Evolutionary conservation across 164 flowering plant genomes (phyloP).

Genomic region (Vitis riparia): DNA sequence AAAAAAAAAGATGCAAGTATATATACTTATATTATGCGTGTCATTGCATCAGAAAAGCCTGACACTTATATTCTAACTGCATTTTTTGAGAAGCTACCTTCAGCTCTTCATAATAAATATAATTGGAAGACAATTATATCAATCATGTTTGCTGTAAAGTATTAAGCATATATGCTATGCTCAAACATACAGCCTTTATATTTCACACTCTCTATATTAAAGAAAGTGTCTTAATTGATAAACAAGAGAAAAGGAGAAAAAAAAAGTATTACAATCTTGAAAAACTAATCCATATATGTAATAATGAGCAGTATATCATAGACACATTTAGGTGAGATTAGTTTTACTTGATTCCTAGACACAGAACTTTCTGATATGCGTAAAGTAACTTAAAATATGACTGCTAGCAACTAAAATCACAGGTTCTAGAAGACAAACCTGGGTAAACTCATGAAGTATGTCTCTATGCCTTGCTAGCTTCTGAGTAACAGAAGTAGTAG

Average conservation of each 20-base stretch:
- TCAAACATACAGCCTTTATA: not conserved
- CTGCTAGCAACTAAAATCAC: not conserved
- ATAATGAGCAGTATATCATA: not conserved
- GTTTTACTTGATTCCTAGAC: not conserved
- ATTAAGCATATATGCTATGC: not conserved
- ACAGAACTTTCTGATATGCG: not conserved
- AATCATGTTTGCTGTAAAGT: no score
- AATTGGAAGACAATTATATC: not conserved
- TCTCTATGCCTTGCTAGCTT: slow-evolving; percentile 96
- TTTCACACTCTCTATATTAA: not conserved
- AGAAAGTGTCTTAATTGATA: not conserved
- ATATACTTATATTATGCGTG: not conserved
- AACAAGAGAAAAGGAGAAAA: not conserved
- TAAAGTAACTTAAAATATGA: not conserved
- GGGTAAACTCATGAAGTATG: slow-evolving; percentile 91
- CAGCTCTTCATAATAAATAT: not conserved
- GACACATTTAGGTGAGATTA: not conserved
- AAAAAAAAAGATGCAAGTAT: not conserved
- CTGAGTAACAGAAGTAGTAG: slow-evolving; percentile 86
- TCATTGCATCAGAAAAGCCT: not conserved
- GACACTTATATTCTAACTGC: not conserved
- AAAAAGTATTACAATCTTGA: not conserved
- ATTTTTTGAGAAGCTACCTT: not conserved
- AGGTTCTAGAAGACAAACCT: slow-evolving; percentile 44
- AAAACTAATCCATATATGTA: not conserved